Percentiles rank a stretch among this genome's conserved stretches.
Conservation (phyloP, 2,329 filamentous ascomycete species). For the Aureobasidium melanogenum region DNA sequence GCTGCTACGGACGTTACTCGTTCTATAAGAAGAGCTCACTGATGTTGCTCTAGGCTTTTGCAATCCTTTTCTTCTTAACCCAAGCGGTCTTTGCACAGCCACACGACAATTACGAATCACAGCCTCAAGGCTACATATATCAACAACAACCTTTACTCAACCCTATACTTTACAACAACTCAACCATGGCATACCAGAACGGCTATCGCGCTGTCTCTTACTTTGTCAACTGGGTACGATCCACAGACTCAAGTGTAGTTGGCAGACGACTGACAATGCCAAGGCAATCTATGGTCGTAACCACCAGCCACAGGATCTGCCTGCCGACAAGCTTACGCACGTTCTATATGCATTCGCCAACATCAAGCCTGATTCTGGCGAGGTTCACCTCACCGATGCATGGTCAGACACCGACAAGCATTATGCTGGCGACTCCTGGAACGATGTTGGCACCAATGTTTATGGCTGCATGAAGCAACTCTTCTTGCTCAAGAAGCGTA, state of each 20-base stretch:
- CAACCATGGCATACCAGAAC: constrained; percentile 12
- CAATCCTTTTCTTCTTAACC: neutral
- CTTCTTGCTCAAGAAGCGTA: constrained; percentile 63
- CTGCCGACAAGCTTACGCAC: constrained; percentile 74
- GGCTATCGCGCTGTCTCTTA: constrained; percentile 62
- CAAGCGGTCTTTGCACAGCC: constrained; percentile 6
- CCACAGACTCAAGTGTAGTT: neutral
- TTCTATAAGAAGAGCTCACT: neutral
- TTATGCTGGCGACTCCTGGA: constrained; percentile 59
- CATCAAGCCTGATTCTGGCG: constrained; percentile 66
- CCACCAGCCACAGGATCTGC: constrained; percentile 76
- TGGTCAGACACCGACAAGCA: constrained; percentile 63
- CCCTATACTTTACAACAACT: neutral
- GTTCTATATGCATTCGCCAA: constrained; percentile 90
- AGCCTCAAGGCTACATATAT: neutral
- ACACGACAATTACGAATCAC: constrained; percentile 1
- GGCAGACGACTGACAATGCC: constrained; percentile 6
- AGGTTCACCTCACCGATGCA: constrained; percentile 63
- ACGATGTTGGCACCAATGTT: constrained; percentile 57
- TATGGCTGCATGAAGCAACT: constrained; percentile 75
- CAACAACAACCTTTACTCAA: constrained; percentile 1
- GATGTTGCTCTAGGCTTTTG: neutral
- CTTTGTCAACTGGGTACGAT: constrained; percentile 57
- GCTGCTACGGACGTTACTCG: neutral
- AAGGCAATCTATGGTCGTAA: constrained; percentile 79